phyloP scores from a whole-genome alignment of 2,329 filamentous ascomycete species.

The Stagonosporopsis chrysanthemi region DNA sequence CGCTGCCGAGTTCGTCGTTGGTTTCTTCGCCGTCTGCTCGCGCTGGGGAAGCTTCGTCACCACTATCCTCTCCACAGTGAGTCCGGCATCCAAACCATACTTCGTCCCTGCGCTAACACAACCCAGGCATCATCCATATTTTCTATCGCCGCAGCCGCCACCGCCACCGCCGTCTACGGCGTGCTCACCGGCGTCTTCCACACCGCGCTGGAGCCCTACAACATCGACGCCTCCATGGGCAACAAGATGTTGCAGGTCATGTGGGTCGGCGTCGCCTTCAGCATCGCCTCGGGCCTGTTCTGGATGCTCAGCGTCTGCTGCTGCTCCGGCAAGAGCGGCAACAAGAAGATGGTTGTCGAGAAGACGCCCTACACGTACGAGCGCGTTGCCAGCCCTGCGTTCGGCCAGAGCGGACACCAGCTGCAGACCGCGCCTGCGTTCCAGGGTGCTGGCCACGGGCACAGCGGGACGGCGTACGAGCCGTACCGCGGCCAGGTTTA shows the following conservation, averaged over 20 bases:
- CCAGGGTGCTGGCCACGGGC: slow-evolving; percentile 27
- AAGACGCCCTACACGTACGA: slow-evolving; percentile 70
- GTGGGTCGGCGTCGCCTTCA: slow-evolving; percentile 83
- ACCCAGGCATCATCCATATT: slow-evolving; percentile 61
- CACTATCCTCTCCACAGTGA: slow-evolving; percentile 74
- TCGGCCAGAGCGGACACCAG: slow-evolving; percentile 44
- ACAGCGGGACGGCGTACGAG: slow-evolving; percentile 51
- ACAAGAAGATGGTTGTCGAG: slow-evolving; percentile 59
- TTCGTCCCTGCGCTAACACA: slow-evolving; percentile 38
- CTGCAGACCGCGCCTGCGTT: slow-evolving; percentile 24
- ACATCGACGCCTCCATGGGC: slow-evolving; percentile 72
- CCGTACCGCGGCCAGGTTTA: slow-evolving; percentile 40
- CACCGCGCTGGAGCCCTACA: slow-evolving; percentile 72
- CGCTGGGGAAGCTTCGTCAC: slow-evolving; percentile 82
- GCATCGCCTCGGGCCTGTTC: slow-evolving; percentile 79
- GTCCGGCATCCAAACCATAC: slow-evolving; percentile 46
- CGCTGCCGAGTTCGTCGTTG: slow-evolving; percentile 74
- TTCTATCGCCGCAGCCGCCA: slow-evolving; percentile 70
- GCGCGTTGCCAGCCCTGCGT: slow-evolving; percentile 56
- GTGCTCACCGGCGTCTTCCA: slow-evolving; percentile 75
- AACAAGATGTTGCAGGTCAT: slow-evolving; percentile 72
- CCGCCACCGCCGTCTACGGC: slow-evolving; percentile 77
- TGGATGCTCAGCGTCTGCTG: slow-evolving; percentile 94
- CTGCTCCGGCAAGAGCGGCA: slow-evolving; percentile 72
- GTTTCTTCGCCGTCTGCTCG: slow-evolving; percentile 83